Base-by-base conservation (phyloP, 257 asterid genomes). In the Ilex aquifolium region DNA sequence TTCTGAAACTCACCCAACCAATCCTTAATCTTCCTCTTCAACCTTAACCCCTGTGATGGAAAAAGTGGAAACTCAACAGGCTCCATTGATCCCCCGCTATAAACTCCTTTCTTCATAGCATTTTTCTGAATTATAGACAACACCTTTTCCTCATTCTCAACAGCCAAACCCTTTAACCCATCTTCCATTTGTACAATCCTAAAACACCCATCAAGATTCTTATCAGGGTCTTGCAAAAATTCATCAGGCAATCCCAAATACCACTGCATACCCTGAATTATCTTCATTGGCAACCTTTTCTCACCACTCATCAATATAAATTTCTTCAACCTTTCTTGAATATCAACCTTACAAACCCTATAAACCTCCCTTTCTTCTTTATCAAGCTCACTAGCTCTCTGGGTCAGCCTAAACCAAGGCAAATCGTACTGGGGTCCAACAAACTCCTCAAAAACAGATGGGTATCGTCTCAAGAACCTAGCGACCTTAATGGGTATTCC, bases 381-480 rank as follows among this genome's bases (percentile, higher is more conserved):
- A 63, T 88, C 83, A 70, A 91, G 90, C 63, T 86, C 82, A 39
- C 88, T 74, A 46, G 91, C 95, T 62, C 65, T 77, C 61, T 59
- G 67, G 15, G 96, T 81, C 82, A 88, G 76, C 69, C 80, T 85
- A 76, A 91, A 91, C 95, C 97, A 91, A 30, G 97, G 97, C 57
- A 91, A 53, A 68, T 84, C 72, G 53, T 85, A 74, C 0, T 79
- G 70, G 13, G 95, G 95, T 27, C 95, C 96, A 59, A 59, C 64
- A 29, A 86, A 88, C 82, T 91, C 98, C 85, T 91, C 95, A 14
- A 91, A 88, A 65, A 86, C 75, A 29, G 98, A 86, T 31, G 98
- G 98, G 64, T 88, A 83, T 69, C 63, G 73, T 63, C 96, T 81
- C 81, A 91, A 70, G 85, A 83, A 91, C 71, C 85, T 78, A 50